Evolutionary conservation across 148 eudicot genomes (phyloP), one percentile per base, ranked within the genome.

Genomic region (Chenopodium berlandieri): DNA sequence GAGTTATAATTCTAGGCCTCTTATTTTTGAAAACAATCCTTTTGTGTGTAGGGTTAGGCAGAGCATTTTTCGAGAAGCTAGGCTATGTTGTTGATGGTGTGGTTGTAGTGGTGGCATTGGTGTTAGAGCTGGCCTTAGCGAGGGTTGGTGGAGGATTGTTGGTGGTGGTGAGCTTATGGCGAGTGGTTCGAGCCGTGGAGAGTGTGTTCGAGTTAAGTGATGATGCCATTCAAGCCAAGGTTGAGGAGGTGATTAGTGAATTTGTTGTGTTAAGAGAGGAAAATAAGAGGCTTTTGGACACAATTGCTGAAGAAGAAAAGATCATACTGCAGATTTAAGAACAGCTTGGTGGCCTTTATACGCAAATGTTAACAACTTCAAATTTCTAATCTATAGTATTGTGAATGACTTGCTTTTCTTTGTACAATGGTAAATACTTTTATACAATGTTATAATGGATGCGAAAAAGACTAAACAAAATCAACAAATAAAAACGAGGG

Each of bases 201-300:
- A 87, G 87, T 67, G 88, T 86, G 40, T 89, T 82, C 75, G 91
- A 89, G 87, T 54, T 89, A 23, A 87, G 88, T 67, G 91, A 89
- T 75, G 89, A 81, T 27, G 85, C 85, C 44, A 87, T 89, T 77
- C 84, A 89, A 89, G 87, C 76, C 54, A 80, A 87, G 81, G 84
- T 89, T 58, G 84, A 78, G 23, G 84, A 66, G 40, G 66, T 89
- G 62, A 69, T 83, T 46, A 71, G 73, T 71, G 84, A 89, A 58
- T 83, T 89, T 37, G 85, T 80, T 63, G 71, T 66, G 48, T 52
- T 89, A 14, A 80, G 82, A 23, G 86, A 75, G 20, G 90, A 88
- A 34, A 86, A 84, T 70, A 79, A 32, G 77, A 84, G 83, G 68
- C 77, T 86, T 0, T 25, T 52, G 58, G 62, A 71, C 7, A 82